Base-by-base conservation (phyloP, 441 rosid species). In the Brassica hybrid region DNA sequence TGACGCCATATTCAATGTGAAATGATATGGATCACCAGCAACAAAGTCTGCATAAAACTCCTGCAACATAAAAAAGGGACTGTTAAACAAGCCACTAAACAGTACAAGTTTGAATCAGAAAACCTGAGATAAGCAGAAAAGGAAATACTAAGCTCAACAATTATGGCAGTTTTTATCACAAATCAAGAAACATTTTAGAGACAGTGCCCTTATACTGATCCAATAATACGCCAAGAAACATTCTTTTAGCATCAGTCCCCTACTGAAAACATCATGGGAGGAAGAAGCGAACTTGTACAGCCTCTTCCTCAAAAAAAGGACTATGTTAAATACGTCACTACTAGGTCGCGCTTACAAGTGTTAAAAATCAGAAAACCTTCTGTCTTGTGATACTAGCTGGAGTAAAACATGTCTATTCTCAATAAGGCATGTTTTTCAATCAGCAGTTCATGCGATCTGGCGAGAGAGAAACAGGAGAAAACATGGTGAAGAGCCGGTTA, bases 21-120 rank as follows among this genome's bases (percentile, higher is more conserved):
- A 91, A 80, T 95, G 99, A 81, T 79, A 91, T 18, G 98, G 91
- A 81, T 95, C 98, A 75, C 83, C 43, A 3, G 98, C 90, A 73
- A 93, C 89, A 84, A 95, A 95, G 82, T 95, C 99, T 72, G 97
- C 98, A 86, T 90, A 95, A 71, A 82, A 91, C 85, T 95, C 99
- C 99, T 95, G 91, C 87, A 86, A 82, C 61, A 79, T 41, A 69
- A 16, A 69, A 62, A 62, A 60, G 27, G 6, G 14, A 65, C 23
- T 23, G n/a, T 65, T 12, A 64, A 57, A 64, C 64, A 69, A 75
- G 14, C 65, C 19, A 58, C 72, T n/a, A 71, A 71, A 14, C 57
- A 45, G 48, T 50, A 30, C 23, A 72, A 2, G 43, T 66, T 17
- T 7, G 43, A 72, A 67, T 66, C 32, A 48, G 45, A 67, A 59